Evolutionary conservation across 106 monocot species (phyloP).

Genomic region (Cymbidium sinense): DNA sequence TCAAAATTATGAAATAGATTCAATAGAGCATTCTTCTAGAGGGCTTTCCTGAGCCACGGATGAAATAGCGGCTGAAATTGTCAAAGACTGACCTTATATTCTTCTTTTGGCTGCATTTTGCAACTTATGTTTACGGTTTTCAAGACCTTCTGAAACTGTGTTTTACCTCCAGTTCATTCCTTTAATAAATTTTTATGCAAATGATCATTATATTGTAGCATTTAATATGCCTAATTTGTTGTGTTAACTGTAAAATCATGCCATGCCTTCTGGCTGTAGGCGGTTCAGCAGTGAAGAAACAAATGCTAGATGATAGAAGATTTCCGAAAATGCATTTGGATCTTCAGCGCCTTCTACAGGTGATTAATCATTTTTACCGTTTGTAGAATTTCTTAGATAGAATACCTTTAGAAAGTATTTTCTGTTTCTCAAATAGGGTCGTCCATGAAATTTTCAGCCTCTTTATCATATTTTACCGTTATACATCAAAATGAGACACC

Average conservation of each 20-base stretch:
- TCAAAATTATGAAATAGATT: background rate
- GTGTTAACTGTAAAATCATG: background rate
- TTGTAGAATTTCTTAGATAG: background rate
- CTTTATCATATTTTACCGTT: background rate
- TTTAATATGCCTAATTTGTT: background rate
- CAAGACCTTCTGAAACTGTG: background rate
- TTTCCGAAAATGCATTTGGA: conserved; percentile 93
- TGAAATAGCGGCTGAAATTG: background rate
- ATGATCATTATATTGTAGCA: background rate
- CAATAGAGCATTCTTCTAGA: background rate
- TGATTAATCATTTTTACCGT: conserved; percentile 2
- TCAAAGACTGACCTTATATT: background rate
- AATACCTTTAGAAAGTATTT: too few species aligned
- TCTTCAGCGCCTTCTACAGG: conserved; percentile 86
- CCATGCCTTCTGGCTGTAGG: conserved; percentile 29
- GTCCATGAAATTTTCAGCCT: background rate
- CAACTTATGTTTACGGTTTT: background rate
- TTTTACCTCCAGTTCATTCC: background rate
- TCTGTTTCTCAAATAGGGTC: background rate
- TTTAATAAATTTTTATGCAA: background rate
- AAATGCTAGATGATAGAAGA: conserved; percentile 89
- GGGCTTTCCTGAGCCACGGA: background rate
- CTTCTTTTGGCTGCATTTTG: background rate
- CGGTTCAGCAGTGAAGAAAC: conserved; percentile 72
- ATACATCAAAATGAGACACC: background rate